Evolutionary conservation across 352 stramenopile species (phyloP), one percentile per base, ranked within the genome.

Genomic region (Globisporangium radiosum): DNA sequence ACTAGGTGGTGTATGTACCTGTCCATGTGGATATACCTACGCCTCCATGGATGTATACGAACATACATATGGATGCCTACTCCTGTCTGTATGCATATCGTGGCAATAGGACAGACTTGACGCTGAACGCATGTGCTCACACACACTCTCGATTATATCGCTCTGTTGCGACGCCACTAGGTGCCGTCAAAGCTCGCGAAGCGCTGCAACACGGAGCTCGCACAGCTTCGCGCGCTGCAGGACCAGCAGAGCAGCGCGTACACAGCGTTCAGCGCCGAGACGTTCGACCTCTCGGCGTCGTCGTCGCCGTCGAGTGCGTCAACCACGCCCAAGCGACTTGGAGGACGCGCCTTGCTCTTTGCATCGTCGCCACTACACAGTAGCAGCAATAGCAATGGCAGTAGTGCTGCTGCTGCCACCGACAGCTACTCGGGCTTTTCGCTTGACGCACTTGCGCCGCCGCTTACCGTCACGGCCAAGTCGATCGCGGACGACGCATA

Each of bases 221-320:
- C 71, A 1, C 54, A 62, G 2, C 68, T 81, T 37, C 67, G 72
- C 60, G 62, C 69, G 25, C 48, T 71, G n/a, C 68, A 75, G 40
- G 72, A 85, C 49, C 72, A 76, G 9, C 72, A 78, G 45, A 78
- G 67, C 54, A 73, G 82, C 56, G 73, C 70, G 38, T 90, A 90
- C 65, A 78, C 76, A n/a, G 70, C 74, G 10, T 90, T 90, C 52
- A 87, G 76, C 19, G 78, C 77, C 6, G 80, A 90, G 52, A 78
- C 76, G 13, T 66, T 90, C 17, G 74, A 76, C 3, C 47, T 69
- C 42, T 45, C 42, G 47, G 37, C 70, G 7, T 52, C 66, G 10
- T 38, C 47, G 4, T n/a, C 62, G 0, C 53, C 66, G 6, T 56
- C 52, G 14, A 60, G 56, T 4, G 63, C 68, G 4, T 5, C 42